A percentile compares a stretch with the other conserved stretches of the same genome.
These are phyloP conservation scores for Scedosporium dehoogii DNA, from an alignment of 2,329 filamentous ascomycete genomes.

Conservation along the genomic window DNA sequence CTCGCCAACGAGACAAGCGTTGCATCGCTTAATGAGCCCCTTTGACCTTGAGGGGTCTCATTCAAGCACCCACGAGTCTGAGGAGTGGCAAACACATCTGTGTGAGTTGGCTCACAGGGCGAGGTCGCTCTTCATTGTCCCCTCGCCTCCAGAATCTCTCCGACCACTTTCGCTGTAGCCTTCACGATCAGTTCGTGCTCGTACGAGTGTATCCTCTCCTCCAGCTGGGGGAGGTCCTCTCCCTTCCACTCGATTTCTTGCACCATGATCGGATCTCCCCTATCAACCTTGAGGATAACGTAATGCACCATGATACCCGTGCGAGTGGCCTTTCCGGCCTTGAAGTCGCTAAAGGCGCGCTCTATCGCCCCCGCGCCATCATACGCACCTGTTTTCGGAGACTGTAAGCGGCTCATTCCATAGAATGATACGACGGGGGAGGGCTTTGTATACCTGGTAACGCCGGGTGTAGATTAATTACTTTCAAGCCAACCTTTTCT, in stretches of 20 bases:
- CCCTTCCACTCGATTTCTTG: constrained; percentile 57
- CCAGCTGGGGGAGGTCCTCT: constrained; percentile 55
- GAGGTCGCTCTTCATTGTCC: not conserved
- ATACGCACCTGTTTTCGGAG: constrained; percentile 46
- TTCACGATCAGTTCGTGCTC: constrained; percentile 76
- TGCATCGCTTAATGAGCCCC: too few relatives aligned
- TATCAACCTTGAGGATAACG: constrained; percentile 71
- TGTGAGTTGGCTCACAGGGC: not conserved
- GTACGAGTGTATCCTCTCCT: constrained; percentile 61
- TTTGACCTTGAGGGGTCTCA: too few relatives aligned
- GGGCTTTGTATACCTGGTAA: constrained; percentile 14
- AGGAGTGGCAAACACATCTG: not conserved
- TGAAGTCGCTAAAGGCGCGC: constrained; percentile 64
- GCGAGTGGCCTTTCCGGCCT: constrained; percentile 49
- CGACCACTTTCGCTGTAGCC: constrained; percentile 46
- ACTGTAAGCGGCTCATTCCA: not conserved
- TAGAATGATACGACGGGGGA: too few relatives aligned
- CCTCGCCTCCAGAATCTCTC: constrained; percentile 23
- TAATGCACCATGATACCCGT: constrained; percentile 90
- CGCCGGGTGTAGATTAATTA: constrained; percentile 73
- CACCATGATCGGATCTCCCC: constrained; percentile 63
- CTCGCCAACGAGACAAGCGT: too few relatives aligned
- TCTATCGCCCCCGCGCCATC: constrained; percentile 72
- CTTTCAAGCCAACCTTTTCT: constrained; percentile 47
- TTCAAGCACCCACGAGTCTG: not conserved